phyloP scores from a whole-genome alignment of 345 rosid species.

The Salix arbutifolia region DNA sequence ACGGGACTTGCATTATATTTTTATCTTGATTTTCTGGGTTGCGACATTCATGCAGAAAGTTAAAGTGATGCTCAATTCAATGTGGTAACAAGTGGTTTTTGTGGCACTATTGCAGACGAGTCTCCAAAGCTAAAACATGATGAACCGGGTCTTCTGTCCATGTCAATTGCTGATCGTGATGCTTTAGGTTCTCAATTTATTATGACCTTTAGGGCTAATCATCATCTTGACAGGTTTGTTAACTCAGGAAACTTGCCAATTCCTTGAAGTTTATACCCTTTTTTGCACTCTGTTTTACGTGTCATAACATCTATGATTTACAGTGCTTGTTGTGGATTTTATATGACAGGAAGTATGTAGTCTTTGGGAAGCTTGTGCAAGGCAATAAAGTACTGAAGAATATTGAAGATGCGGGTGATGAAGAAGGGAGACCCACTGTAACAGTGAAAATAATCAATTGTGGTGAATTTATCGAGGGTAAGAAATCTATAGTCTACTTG shows the following conservation, averaged over 20 bases:
- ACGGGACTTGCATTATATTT: background rate
- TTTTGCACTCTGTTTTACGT: background rate
- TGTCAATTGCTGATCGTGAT: constrained; percentile 79
- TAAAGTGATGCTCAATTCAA: background rate
- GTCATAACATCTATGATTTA: background rate
- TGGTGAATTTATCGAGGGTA: constrained; percentile 61
- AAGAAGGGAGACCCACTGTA: constrained; percentile 76
- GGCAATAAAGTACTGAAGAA: constrained; percentile 73
- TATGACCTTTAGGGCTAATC: constrained; percentile 74
- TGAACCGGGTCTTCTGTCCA: constrained; percentile 72
- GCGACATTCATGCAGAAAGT: too few relatives aligned
- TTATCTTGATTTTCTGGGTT: background rate
- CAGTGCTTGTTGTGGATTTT: background rate
- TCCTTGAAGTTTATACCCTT: background rate
- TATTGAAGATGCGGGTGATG: constrained; percentile 81
- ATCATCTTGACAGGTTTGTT: constrained; percentile 71
- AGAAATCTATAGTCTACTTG: background rate
- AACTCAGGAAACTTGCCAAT: background rate
- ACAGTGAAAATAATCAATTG: constrained; percentile 83
- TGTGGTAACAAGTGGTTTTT: constrained; percentile 12
- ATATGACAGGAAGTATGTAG: constrained; percentile 62
- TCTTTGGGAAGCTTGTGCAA: constrained; percentile 86
- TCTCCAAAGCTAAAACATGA: constrained; percentile 78
- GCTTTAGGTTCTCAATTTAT: constrained; percentile 78
- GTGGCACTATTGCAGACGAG: constrained; percentile 59